These are phyloP conservation scores for Caloboletus inedulis DNA, from an alignment of 1,284 basidiomycete species.

Conservation along the genomic window DNA sequence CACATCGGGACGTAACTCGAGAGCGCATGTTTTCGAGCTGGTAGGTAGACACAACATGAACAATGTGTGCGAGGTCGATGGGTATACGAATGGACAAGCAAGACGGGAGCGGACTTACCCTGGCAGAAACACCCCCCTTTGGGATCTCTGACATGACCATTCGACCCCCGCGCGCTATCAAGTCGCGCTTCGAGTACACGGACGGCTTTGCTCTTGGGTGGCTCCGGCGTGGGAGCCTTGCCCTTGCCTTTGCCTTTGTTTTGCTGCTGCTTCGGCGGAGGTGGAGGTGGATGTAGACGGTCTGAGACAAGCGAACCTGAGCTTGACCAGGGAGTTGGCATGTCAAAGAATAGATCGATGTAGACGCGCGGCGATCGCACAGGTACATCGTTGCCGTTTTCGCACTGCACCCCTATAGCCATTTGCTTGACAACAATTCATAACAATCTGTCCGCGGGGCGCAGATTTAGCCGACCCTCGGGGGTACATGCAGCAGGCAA, in stretches of 20 bases:
- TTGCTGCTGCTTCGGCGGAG: constrained; percentile 19
- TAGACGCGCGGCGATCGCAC: too few species aligned
- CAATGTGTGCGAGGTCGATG: neutral
- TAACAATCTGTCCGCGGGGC: too few species aligned
- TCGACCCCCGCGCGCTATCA: constrained; percentile 32
- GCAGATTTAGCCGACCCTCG: too few species aligned
- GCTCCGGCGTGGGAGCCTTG: constrained; percentile 31
- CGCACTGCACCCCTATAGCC: too few species aligned
- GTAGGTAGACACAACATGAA: neutral
- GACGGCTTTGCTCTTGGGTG: constrained; percentile 45
- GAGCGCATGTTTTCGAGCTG: constrained; percentile 56
- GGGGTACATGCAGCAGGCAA: too few species aligned
- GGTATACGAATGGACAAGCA: neutral
- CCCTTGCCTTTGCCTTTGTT: constrained; percentile 34
- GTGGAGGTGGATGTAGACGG: constrained; percentile 19
- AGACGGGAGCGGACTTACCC: constrained; percentile 36
- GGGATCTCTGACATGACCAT: constrained; percentile 44
- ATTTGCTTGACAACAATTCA: too few species aligned
- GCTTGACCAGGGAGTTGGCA: constrained; percentile 23
- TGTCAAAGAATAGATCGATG: neutral
- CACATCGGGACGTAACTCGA: constrained; percentile 59
- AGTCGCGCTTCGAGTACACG: constrained; percentile 42
- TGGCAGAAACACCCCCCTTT: constrained; percentile 68
- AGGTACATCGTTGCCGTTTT: too few species aligned
- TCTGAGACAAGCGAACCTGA: constrained; percentile 43